Conservation (phyloP, 1,284 basidiomycete genomes). For the Trametes hirsuta region DNA sequence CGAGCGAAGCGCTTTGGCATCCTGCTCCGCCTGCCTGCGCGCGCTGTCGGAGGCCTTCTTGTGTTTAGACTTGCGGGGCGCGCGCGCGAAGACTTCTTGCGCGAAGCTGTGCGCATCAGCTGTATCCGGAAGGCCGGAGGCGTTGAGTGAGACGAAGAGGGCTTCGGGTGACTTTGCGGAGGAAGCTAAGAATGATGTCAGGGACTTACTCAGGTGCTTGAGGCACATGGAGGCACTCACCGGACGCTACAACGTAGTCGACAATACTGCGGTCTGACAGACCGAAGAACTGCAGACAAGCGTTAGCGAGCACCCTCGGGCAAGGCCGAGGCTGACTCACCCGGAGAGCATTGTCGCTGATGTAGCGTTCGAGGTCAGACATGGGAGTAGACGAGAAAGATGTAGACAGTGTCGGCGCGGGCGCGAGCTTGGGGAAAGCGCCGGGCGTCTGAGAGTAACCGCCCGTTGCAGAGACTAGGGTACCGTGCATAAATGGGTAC, state of each 20-base stretch:
- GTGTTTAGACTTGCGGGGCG: constrained; percentile 73
- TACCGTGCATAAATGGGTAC: too few relatives aligned
- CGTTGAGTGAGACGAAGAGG: constrained; percentile 75
- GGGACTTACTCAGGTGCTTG: background rate
- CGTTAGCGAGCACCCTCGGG: background rate
- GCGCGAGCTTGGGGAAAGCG: too few relatives aligned
- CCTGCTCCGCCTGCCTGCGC: constrained; percentile 69
- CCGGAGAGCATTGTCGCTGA: constrained; percentile 84
- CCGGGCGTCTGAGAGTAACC: too few relatives aligned
- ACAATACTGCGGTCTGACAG: constrained; percentile 82
- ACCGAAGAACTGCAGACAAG: constrained; percentile 67
- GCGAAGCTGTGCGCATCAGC: constrained; percentile 82
- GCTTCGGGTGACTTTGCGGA: constrained; percentile 81
- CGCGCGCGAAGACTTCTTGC: constrained; percentile 74
- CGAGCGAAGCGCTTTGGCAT: constrained; percentile 67
- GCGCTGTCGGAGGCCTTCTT: constrained; percentile 59
- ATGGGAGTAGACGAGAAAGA: constrained; percentile 7
- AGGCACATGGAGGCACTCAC: constrained; percentile 44
- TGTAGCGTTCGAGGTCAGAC: constrained; percentile 73
- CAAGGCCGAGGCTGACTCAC: constrained; percentile 45
- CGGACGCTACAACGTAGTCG: constrained; percentile 85
- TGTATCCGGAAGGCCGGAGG: constrained; percentile 81
- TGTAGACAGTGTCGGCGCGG: too few relatives aligned
- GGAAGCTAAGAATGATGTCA: constrained; percentile 54
- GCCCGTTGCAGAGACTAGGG: too few relatives aligned